Evolutionary conservation across 1,284 basidiomycete species (phyloP).

Genomic region (Kwoniella shivajii): DNA sequence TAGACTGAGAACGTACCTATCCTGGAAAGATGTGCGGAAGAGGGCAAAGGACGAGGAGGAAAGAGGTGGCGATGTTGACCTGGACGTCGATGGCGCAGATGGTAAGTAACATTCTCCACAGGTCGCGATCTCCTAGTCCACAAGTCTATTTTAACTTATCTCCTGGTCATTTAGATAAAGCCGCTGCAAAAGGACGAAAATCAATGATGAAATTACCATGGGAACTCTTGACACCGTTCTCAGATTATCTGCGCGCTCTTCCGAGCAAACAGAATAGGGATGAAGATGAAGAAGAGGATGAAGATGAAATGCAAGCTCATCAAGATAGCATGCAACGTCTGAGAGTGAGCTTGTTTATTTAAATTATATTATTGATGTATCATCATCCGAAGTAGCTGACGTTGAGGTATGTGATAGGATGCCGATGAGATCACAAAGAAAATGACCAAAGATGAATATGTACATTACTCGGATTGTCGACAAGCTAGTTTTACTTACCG

Average conservation of each 20-base stretch:
- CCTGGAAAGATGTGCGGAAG: constrained; percentile 97
- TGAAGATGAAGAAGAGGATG: constrained; percentile 91
- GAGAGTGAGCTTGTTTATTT: constrained; percentile 63
- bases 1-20: constrained; percentile 87
- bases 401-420: constrained; percentile 67
- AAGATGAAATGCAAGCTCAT: constrained; percentile 94
- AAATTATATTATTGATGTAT: background rate
- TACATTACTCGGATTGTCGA: constrained; percentile 95
- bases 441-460: constrained; percentile 97
- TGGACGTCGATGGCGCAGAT: constrained; percentile 61
- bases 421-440: constrained; percentile 91
- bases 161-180: constrained; percentile 63
- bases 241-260: constrained; percentile 67
- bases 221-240: constrained; percentile 91
- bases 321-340: constrained; percentile 87
- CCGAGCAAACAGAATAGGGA: constrained; percentile 57
- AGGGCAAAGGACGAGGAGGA: constrained; percentile 80
- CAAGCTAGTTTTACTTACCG: constrained; percentile 97
- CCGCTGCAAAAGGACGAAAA: constrained; percentile 82
- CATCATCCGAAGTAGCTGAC: background rate
- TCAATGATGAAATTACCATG: constrained; percentile 94
- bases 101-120: too few species aligned
- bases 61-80: constrained; percentile 67
- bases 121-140: too few species aligned
- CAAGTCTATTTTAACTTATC: background rate